These are phyloP conservation scores for Tolypocladium endophyticum DNA, from an alignment of 2,329 filamentous ascomycete species.

Conservation along the genomic window DNA sequence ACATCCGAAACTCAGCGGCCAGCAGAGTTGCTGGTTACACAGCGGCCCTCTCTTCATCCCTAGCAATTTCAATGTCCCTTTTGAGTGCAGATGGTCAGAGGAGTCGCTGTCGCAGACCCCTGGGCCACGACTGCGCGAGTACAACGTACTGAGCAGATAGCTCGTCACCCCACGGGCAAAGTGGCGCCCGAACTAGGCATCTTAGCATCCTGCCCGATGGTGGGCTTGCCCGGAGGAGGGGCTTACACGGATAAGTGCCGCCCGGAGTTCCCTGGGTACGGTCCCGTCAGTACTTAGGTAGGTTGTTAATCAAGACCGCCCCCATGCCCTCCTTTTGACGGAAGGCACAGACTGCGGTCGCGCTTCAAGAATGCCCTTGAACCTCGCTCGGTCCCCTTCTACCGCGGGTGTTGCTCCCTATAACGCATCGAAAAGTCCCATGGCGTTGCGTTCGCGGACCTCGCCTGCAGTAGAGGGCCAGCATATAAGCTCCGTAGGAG, in stretches of 20 bases:
- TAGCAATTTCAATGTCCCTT: neutral
- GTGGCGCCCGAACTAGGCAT: neutral
- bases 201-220: neutral
- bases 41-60: neutral
- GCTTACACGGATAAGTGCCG: neutral
- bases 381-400: neutral
- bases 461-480: neutral
- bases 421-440: neutral
- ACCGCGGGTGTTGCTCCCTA: neutral
- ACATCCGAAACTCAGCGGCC: neutral
- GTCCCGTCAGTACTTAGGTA: conserved; percentile 2
- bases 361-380: neutral
- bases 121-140: neutral
- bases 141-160: neutral
- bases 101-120: neutral
- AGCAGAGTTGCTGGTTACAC: neutral
- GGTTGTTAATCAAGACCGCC: neutral
- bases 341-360: neutral
- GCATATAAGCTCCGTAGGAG: neutral
- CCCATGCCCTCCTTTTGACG: neutral
- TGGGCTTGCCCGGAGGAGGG: neutral
- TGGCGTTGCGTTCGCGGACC: neutral
- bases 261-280: neutral
- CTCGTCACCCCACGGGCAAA: neutral
- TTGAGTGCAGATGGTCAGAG: neutral